These are phyloP conservation scores for Coemansia sp. DNA, from an alignment of 192 early-diverging fungal genomes.

Conservation along the genomic window DNA sequence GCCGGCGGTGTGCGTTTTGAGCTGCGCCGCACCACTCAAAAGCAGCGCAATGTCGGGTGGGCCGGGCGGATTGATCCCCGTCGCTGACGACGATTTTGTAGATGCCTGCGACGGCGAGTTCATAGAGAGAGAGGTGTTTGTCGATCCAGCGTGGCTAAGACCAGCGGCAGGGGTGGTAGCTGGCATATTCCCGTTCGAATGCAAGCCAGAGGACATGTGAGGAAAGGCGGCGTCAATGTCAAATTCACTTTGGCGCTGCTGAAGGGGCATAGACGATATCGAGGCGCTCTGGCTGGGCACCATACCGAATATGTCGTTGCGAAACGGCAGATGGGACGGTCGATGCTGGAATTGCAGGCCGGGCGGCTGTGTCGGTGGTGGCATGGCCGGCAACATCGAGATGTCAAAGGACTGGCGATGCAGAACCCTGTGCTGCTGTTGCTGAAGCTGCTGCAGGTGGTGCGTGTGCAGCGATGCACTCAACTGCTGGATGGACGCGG, in stretches of 20 bases:
- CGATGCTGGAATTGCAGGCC: constrained; percentile 14
- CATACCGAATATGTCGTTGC: background rate
- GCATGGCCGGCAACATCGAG: constrained; percentile 15
- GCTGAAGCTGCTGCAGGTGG: constrained; percentile 14
- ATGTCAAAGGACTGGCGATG: constrained; percentile 42
- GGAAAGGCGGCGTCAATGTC: constrained; percentile 8
- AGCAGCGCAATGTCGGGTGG: constrained; percentile 49
- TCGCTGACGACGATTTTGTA: background rate
- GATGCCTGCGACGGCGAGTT: constrained; percentile 3
- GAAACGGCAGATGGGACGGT: background rate
- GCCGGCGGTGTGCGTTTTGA: constrained; percentile 43
- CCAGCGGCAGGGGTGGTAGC: background rate
- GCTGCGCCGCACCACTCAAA: constrained; percentile 45
- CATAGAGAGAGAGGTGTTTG: background rate
- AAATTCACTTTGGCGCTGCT: constrained; percentile 7
- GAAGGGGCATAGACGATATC: background rate
- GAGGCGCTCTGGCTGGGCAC: background rate
- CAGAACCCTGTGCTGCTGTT: constrained; percentile 7
- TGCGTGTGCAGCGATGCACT: constrained; percentile 10
- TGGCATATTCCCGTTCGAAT: background rate
- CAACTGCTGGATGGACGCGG: constrained; percentile 22
- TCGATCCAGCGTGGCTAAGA: background rate
- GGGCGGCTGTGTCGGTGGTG: constrained; percentile 9
- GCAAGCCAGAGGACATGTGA: constrained; percentile 4
- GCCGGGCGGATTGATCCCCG: background rate